These are phyloP conservation scores for Phytophthora fragariaefolia DNA, from an alignment of 352 stramenopile species.

Conservation along the genomic window DNA sequence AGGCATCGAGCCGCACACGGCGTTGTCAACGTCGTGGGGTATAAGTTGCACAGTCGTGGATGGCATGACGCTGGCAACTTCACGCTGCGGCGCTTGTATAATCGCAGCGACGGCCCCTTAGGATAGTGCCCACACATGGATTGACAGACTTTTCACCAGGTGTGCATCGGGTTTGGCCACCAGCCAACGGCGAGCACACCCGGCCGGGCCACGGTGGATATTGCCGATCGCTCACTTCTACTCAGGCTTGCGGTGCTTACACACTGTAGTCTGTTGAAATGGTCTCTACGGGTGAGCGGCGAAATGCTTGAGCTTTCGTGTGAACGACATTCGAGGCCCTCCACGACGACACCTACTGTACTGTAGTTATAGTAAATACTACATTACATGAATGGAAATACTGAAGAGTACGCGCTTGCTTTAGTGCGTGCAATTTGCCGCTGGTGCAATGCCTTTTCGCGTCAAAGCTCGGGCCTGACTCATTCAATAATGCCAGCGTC, in stretches of 20 bases:
- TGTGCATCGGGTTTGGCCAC: background rate
- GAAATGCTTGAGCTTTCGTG: slow-evolving; percentile 18
- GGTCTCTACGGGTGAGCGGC: slow-evolving; percentile 2
- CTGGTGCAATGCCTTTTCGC: background rate
- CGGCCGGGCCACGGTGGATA: slow-evolving; percentile 11
- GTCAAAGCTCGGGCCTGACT: slow-evolving; percentile 9
- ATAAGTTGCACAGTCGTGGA: slow-evolving; percentile 7
- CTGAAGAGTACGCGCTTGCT: no score
- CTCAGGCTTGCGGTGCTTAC: no score
- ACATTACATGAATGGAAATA: no score
- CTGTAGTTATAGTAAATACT: no score
- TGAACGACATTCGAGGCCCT: no score
- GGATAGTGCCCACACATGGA: slow-evolving; percentile 5
- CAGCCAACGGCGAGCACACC: background rate
- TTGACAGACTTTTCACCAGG: background rate
- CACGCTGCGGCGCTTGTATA: slow-evolving; percentile 8
- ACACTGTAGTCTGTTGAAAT: slow-evolving; percentile 6
- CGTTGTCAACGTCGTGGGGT: background rate
- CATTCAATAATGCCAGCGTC: slow-evolving; percentile 20
- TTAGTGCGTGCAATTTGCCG: background rate
- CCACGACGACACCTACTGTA: no score
- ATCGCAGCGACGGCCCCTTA: slow-evolving; percentile 3
- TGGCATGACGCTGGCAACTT: slow-evolving; percentile 3
- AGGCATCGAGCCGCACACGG: slow-evolving; percentile 5
- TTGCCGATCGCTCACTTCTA: slow-evolving; percentile 17